These are phyloP conservation scores for Chrysosporium queenslandicum DNA, from an alignment of 2,329 filamentous ascomycete species.

Conservation along the genomic window DNA sequence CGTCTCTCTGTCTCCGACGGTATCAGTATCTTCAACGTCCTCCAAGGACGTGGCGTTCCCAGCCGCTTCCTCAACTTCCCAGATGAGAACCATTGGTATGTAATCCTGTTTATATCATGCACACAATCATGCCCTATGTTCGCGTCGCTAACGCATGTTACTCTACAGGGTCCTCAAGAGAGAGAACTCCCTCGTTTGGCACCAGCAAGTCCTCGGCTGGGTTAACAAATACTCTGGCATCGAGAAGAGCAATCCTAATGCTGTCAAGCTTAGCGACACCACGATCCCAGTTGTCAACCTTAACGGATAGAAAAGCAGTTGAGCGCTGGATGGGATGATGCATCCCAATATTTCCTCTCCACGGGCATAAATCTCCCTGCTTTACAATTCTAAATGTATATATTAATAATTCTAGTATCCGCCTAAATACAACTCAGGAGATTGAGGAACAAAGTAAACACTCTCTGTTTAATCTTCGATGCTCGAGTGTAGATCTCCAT, in stretches of 20 bases:
- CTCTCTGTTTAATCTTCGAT: background rate
- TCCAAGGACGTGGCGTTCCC: slow-evolving; percentile 62
- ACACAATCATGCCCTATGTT: background rate
- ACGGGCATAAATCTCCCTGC: background rate
- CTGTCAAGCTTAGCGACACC: slow-evolving; percentile 29
- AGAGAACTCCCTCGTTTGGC: slow-evolving; percentile 84
- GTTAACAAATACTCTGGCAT: slow-evolving; percentile 45
- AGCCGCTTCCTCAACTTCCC: slow-evolving; percentile 71
- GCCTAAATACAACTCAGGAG: background rate
- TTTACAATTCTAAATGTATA: slow-evolving; percentile 3
- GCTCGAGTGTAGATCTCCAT: too few species aligned
- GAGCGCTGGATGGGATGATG: background rate
- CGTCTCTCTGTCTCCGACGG: slow-evolving; percentile 74
- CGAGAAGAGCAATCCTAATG: slow-evolving; percentile 22
- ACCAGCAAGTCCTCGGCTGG: slow-evolving; percentile 69
- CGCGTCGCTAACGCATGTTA: background rate
- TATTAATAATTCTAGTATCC: slow-evolving; percentile 6
- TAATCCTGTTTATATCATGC: too few species aligned
- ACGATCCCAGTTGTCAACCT: slow-evolving; percentile 25
- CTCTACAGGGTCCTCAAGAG: slow-evolving; percentile 61
- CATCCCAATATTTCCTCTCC: background rate
- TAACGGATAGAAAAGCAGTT: slow-evolving; percentile 1
- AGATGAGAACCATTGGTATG: slow-evolving; percentile 54
- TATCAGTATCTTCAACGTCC: slow-evolving; percentile 66
- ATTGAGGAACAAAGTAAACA: background rate